Evolutionary conservation across 371 early-diverging fungal species (phyloP), one percentile per base, ranked within the genome.

Genomic region (Umbelopsis sp.): DNA sequence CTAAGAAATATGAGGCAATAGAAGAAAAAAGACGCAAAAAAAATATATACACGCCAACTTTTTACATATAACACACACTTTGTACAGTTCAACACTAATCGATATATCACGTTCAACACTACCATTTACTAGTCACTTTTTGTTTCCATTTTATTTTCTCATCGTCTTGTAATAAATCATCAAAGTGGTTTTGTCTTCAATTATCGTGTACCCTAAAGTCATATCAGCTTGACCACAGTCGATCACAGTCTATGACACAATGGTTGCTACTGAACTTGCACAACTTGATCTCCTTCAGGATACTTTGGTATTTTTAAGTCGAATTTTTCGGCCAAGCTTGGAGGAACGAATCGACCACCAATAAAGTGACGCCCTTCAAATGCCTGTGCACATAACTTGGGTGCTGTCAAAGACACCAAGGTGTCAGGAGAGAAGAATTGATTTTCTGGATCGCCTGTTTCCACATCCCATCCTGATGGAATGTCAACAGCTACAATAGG

Each of bases 381-480:
- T 20, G 77, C 67, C 11, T 73, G 67, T 1, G 91, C 92, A 63
- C 94, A 88, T 16, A 76, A 72, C 75, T 98, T 97, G 35, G 98
- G 98, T 0, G 94, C 92, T 5, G 97, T 97, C 67, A 98, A 80
- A 4, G 97, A 97, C 4, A 98, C 84, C 18, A 98, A 82, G 74
- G 93, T 89, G 24, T 85, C 85, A 1, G 96, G 96, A 25, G 86
- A 80, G 57, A 92, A 86, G 0, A 87, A 86, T 4, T 69, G 75
- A 29, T 71, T 63, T 18, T 75, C 65, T 0, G 75, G 74, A 4
- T 72, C 88, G 69, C 96, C 96, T 52, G 84, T 64, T 63, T 94
- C 95, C 1, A 98, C 96, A 72, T 96, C 88, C 97, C 97, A 98
- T 0, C 95, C 96, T 16, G 94, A 94, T 5, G 98, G 98, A 70